These are phyloP conservation scores for Talaromyces trachyspermus DNA, from an alignment of 495 filamentous ascomycete species.

Conservation along the genomic window DNA sequence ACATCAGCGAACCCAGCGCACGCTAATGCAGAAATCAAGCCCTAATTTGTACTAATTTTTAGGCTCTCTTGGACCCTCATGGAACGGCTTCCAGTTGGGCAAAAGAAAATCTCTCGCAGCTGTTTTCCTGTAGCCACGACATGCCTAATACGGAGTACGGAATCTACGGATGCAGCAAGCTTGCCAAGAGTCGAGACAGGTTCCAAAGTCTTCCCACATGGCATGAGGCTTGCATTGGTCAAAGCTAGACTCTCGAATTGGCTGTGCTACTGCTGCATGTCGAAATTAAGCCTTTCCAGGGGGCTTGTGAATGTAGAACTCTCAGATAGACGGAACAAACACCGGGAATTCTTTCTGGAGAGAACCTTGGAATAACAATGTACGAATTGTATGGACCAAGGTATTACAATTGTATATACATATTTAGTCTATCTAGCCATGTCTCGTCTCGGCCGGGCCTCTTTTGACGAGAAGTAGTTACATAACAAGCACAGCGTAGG, in stretches of 20 bases:
- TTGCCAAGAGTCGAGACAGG: too few species aligned
- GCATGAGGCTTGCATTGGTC: conserved; percentile 1
- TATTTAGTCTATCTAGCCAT: too few species aligned
- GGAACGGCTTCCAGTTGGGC: too few species aligned
- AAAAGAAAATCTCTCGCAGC: too few species aligned
- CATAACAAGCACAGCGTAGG: neutral
- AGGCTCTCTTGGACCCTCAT: neutral
- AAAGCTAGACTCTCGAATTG: neutral
- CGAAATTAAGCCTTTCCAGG: neutral
- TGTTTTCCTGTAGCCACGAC: too few species aligned
- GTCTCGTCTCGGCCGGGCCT: neutral
- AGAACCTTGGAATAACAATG: too few species aligned
- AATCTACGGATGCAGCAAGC: neutral
- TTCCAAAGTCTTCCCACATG: neutral
- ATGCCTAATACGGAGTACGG: neutral
- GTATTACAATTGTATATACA: too few species aligned
- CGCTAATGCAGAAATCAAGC: neutral
- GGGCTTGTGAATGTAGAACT: too few species aligned
- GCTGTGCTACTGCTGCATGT: neutral
- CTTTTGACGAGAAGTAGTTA: neutral
- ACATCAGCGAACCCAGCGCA: neutral
- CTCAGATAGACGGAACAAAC: too few species aligned
- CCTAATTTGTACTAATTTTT: neutral
- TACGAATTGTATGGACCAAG: too few species aligned
- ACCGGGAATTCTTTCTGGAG: too few species aligned